Evolutionary conservation across 768 basidiomycete species (phyloP).

Genomic region (Naganishia onofrii): DNA sequence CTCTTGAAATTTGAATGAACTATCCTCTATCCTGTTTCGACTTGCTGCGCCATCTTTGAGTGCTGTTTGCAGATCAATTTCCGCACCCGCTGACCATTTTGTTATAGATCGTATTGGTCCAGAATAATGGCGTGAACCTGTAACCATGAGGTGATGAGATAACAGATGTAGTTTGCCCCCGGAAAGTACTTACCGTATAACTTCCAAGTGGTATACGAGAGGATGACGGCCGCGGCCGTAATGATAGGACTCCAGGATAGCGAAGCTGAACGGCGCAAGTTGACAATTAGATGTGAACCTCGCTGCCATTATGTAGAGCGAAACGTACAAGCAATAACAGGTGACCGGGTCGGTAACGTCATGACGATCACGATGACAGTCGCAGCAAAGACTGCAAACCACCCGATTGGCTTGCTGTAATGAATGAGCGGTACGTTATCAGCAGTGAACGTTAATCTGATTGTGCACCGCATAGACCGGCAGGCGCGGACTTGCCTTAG

Average conservation of each 20-base stretch:
- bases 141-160: constrained; percentile 2
- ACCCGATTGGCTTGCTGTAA: constrained; percentile 42
- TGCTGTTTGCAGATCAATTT: constrained; percentile 50
- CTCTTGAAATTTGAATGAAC: constrained; percentile 7
- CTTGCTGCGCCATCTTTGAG: constrained; percentile 31
- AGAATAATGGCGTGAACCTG: constrained; percentile 48
- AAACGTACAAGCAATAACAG: constrained; percentile 46
- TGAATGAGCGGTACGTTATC: neutral
- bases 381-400: constrained; percentile 38
- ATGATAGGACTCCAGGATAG: constrained; percentile 51
- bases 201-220: constrained; percentile 50
- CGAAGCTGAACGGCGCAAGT: constrained; percentile 34
- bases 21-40: constrained; percentile 1
- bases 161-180: too few species aligned
- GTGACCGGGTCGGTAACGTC: constrained; percentile 46
- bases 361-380: constrained; percentile 44
- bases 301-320: neutral
- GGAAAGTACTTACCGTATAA: constrained; percentile 48
- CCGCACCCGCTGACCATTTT: constrained; percentile 54
- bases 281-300: neutral
- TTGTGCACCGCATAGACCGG: neutral
- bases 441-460: neutral
- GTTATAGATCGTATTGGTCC: constrained; percentile 54
- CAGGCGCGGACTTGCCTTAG: constrained; percentile 37
- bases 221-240: constrained; percentile 44